Conservation (phyloP, 176 grass and related monocot genomes). For the Echinochloa phyllopogon region DNA sequence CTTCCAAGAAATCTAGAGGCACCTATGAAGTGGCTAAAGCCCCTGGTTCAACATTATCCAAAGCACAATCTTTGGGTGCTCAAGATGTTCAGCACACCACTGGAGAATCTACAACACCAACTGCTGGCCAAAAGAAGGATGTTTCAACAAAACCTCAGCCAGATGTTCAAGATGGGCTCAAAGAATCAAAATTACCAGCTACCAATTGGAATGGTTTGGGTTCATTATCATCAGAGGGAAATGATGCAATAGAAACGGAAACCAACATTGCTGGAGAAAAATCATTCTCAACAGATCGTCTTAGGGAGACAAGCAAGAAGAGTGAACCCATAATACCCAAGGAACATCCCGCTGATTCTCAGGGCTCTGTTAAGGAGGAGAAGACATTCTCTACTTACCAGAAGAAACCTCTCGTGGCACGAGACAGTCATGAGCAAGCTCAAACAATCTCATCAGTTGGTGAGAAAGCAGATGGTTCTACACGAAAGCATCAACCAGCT, state of each 20-base stretch:
- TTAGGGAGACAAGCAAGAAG: slow-evolving; percentile 4
- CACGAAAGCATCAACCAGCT: slow-evolving; percentile 32
- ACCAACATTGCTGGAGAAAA: slow-evolving; percentile 4
- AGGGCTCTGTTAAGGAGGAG: slow-evolving; percentile 27
- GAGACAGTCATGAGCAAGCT: slow-evolving; percentile 23
- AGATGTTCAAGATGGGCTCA: not conserved
- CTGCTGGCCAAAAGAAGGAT: not conserved
- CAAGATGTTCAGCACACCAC: not conserved
- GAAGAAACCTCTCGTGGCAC: slow-evolving; percentile 31
- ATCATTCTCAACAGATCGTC: not conserved
- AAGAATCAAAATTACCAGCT: not conserved
- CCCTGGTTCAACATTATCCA: not conserved
- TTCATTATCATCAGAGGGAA: slow-evolving; percentile 2
- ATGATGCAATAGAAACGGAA: not conserved
- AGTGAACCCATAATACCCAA: not conserved
- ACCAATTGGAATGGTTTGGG: not conserved
- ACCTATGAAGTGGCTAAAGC: slow-evolving; percentile 18
- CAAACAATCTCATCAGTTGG: slow-evolving; percentile 26
- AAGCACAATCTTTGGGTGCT: slow-evolving; percentile 1
- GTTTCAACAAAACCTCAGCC: not conserved
- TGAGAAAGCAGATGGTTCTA: slow-evolving; percentile 39
- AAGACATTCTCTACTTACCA: slow-evolving; percentile 34
- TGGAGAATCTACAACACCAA: not conserved
- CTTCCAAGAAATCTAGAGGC: slow-evolving; percentile 17
- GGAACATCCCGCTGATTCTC: slow-evolving; percentile 25